phyloP scores from a whole-genome alignment of 208 protist genomes.

The Acanthamoeba castellanii region DNA sequence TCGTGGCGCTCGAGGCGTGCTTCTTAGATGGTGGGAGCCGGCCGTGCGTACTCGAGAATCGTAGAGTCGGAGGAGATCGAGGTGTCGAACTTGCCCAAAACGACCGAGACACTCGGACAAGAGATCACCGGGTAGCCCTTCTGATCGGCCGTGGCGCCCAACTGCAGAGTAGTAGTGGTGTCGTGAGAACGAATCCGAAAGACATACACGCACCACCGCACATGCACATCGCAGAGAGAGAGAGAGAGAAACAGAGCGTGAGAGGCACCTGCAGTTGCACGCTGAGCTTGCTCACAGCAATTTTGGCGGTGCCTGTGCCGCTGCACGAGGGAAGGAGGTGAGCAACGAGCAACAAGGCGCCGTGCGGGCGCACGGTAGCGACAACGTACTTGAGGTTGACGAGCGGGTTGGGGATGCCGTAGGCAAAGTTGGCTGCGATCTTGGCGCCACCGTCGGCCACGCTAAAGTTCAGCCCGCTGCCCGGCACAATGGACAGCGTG shows the following conservation, averaged over 20 bases:
- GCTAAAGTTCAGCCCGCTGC: constrained; percentile 4
- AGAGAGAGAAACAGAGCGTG: not conserved
- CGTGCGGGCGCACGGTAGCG: not conserved
- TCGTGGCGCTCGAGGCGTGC: not conserved
- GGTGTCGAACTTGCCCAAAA: not conserved
- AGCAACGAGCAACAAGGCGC: not conserved
- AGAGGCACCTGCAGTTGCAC: not conserved
- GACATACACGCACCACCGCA: not conserved
- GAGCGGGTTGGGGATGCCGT: not conserved
- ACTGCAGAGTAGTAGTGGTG: not conserved
- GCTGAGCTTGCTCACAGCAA: not conserved
- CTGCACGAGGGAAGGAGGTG: not conserved
- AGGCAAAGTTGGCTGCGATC: constrained; percentile 11
- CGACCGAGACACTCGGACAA: not conserved
- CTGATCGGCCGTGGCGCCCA: not conserved
- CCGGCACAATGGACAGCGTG: not conserved
- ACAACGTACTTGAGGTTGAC: constrained; percentile 35
- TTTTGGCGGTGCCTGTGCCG: not conserved
- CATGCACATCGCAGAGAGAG: not conserved
- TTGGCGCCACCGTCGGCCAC: not conserved
- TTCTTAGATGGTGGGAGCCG: not conserved
- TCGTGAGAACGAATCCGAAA: not conserved
- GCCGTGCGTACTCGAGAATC: not conserved
- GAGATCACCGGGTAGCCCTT: constrained; percentile 36
- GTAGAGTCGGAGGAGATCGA: not conserved